A percentile compares a stretch with the other conserved stretches of the same genome.
These are phyloP conservation scores for Phytophthora hybrid DNA, from an alignment of 352 stramenopile genomes.

Conservation along the genomic window DNA sequence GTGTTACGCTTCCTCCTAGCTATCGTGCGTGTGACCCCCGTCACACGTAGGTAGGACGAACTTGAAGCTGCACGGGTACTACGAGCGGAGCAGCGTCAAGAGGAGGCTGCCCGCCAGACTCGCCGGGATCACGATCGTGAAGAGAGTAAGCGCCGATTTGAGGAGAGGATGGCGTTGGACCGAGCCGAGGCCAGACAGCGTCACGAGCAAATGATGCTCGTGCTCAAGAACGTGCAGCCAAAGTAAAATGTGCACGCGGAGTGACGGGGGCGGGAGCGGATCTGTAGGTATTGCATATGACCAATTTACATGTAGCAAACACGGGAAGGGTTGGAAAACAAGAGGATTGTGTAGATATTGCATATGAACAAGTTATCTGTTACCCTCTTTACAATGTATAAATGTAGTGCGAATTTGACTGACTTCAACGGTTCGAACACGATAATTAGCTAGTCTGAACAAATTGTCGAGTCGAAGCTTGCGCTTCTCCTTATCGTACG, in stretches of 20 bases:
- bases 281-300: background rate
- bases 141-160: constrained; percentile 1
- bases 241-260: background rate
- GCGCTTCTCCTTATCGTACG: background rate
- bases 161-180: constrained; percentile 2
- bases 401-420: background rate
- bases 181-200: background rate
- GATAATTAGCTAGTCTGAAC: background rate
- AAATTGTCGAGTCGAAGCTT: background rate
- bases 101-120: background rate
- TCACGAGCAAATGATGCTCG: constrained; percentile 20
- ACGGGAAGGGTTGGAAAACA: too few relatives aligned
- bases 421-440: background rate
- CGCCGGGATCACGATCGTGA: background rate
- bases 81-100: background rate
- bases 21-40: too few relatives aligned
- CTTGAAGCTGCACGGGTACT: background rate
- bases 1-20: too few relatives aligned
- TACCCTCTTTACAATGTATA: background rate
- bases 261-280: background rate
- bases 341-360: background rate
- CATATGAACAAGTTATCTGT: background rate
- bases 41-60: background rate
- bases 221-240: background rate
- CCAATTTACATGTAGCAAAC: background rate